Conservation (phyloP, 2,329 filamentous ascomycete species). For the Ascochyta viciae-villosae region DNA sequence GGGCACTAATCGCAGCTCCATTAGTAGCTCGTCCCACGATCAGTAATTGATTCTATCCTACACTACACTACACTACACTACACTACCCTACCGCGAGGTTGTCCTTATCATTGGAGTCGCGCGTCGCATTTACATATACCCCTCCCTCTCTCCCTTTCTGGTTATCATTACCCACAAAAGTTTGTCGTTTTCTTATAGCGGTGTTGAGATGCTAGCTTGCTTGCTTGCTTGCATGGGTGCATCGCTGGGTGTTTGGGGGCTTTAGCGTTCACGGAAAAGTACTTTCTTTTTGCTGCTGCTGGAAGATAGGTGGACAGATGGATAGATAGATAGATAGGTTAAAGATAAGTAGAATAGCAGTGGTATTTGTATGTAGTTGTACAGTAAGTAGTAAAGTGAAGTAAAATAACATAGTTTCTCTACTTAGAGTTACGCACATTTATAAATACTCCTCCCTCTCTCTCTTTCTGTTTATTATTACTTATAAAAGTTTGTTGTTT, state of each 20-base stretch:
- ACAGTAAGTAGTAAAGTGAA: neutral
- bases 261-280: constrained; percentile 5
- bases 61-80: neutral
- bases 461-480: neutral
- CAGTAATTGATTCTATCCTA: neutral
- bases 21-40: constrained; percentile 46
- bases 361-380: neutral
- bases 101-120: constrained; percentile 9
- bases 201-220: neutral
- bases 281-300: neutral
- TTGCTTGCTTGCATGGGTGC: too few relatives aligned
- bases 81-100: constrained; percentile 1
- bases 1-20: constrained; percentile 47
- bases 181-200: constrained; percentile 5
- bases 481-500: constrained; percentile 17
- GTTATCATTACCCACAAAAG: constrained; percentile 15
- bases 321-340: neutral
- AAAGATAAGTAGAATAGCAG: neutral
- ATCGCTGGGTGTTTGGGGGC: constrained; percentile 14
- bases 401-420: too few relatives aligned
- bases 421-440: constrained; percentile 2
- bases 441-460: constrained; percentile 10
- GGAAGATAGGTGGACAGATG: neutral
- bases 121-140: constrained; percentile 19
- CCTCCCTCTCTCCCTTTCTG: neutral